Evolutionary conservation across 2,329 filamentous ascomycete genomes (phyloP).

Genomic region (Penicillium nordicum): DNA sequence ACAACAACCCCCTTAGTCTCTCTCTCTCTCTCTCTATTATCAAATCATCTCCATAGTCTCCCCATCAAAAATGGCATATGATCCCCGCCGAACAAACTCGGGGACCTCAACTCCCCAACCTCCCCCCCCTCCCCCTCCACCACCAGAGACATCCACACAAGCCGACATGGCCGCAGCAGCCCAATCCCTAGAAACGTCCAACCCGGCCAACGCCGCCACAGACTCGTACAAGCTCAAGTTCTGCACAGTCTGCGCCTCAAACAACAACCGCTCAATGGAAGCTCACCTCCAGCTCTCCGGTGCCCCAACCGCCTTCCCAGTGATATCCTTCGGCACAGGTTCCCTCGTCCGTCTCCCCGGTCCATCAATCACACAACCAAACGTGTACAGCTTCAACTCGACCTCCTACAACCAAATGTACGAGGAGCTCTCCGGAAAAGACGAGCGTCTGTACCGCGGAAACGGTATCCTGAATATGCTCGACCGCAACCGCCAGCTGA

Average conservation of each 20-base stretch:
- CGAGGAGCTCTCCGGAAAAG: slow-evolving; percentile 81
- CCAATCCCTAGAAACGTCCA: slow-evolving; percentile 8
- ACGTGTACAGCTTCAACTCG: slow-evolving; percentile 97
- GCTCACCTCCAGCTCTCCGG: slow-evolving; percentile 89
- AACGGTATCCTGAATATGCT: slow-evolving; percentile 97
- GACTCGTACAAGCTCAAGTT: slow-evolving; percentile 86
- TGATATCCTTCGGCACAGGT: slow-evolving; percentile 95
- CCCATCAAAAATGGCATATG: slow-evolving; percentile 44
- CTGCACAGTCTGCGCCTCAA: slow-evolving; percentile 98
- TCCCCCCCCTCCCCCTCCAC: slow-evolving; percentile 52
- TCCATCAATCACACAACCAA: slow-evolving; percentile 85
- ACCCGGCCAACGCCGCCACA: slow-evolving; percentile 27
- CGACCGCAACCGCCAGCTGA: slow-evolving; percentile 83
- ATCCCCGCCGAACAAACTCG: slow-evolving; percentile 51
- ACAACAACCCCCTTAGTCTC: slow-evolving; percentile 7
- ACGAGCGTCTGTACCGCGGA: slow-evolving; percentile 78
- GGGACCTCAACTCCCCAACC: slow-evolving; percentile 43
- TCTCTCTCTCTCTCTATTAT: slow-evolving; percentile 7
- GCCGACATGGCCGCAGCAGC: slow-evolving; percentile 19
- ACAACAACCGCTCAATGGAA: slow-evolving; percentile 99
- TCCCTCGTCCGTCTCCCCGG: slow-evolving; percentile 91
- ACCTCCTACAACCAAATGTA: slow-evolving; percentile 95
- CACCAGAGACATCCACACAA: slow-evolving; percentile 24
- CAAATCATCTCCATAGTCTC: slow-evolving; percentile 12
- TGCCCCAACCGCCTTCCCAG: slow-evolving; percentile 81